Percentiles rank a stretch among this genome's conserved stretches.
phyloP scores from a whole-genome alignment of 2,329 filamentous ascomycete species.

The Fusarium paranaense region DNA sequence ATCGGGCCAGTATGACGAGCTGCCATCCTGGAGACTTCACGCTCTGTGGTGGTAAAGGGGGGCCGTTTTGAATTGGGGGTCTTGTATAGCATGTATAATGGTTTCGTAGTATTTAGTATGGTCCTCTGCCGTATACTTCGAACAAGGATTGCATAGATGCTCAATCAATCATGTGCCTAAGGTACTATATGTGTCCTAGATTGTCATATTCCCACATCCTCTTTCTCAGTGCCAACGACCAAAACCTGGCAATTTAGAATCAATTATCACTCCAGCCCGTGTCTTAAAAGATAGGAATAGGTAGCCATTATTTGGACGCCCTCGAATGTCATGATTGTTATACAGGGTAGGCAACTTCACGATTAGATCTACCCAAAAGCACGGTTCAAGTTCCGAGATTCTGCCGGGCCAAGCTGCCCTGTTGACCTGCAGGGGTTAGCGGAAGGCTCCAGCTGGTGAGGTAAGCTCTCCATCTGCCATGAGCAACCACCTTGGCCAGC shows the following conservation, averaged over 20 bases:
- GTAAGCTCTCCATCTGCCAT: slow-evolving; percentile 52
- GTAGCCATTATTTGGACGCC: neutral
- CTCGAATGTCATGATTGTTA: neutral
- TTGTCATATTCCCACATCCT: neutral
- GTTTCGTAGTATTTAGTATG: neutral
- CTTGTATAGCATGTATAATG: neutral
- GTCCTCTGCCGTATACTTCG: neutral
- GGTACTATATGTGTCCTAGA: neutral
- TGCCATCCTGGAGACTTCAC: neutral
- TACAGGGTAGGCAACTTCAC: slow-evolving; percentile 14
- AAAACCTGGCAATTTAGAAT: neutral
- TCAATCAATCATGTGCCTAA: neutral
- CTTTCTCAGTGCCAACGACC: neutral
- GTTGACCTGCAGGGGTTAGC: slow-evolving; percentile 38
- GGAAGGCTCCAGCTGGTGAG: slow-evolving; percentile 55
- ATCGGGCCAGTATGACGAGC: neutral
- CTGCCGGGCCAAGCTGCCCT: slow-evolving; percentile 40
- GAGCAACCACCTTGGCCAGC: slow-evolving; percentile 35
- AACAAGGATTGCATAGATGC: neutral
- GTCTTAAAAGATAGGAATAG: neutral
- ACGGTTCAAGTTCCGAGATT: slow-evolving; percentile 43
- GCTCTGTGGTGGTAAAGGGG: neutral
- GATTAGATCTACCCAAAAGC: neutral
- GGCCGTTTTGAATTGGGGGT: neutral
- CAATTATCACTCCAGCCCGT: neutral